Evolutionary conservation across 2,329 filamentous ascomycete species (phyloP).

Genomic region (Talaromyces sp.): DNA sequence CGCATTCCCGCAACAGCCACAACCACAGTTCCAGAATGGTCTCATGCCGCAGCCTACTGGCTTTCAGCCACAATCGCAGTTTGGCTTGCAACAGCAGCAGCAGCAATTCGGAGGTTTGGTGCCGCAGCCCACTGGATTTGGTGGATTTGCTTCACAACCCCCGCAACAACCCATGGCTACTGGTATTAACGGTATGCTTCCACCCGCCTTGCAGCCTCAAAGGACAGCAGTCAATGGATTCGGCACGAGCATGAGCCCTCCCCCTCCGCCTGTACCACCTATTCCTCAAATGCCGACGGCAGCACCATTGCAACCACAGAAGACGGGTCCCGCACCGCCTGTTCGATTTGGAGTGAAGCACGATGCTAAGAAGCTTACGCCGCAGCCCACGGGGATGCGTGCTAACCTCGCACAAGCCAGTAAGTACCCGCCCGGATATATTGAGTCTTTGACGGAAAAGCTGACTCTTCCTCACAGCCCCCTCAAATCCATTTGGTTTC

Average conservation of each 20-base stretch:
- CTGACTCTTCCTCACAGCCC: slow-evolving; percentile 47
- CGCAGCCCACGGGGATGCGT: slow-evolving; percentile 81
- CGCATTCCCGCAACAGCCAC: slow-evolving; percentile 24
- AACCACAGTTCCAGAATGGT: slow-evolving; percentile 25
- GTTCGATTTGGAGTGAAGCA: slow-evolving; percentile 79
- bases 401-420: slow-evolving; percentile 93
- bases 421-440: slow-evolving; percentile 52
- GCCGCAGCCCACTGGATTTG: slow-evolving; percentile 52
- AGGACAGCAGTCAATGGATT: slow-evolving; percentile 49
- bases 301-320: slow-evolving; percentile 65
- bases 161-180: slow-evolving; percentile 41
- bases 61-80: slow-evolving; percentile 40
- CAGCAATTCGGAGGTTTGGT: slow-evolving; percentile 32
- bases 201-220: slow-evolving; percentile 43
- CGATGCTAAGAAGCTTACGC: slow-evolving; percentile 68
- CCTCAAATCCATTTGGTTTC: slow-evolving; percentile 67
- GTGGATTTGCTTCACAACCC: slow-evolving; percentile 30
- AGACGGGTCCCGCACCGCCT: slow-evolving; percentile 79
- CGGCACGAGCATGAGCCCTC: slow-evolving; percentile 42
- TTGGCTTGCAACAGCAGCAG: slow-evolving; percentile 41
- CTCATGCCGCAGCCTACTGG: slow-evolving; percentile 46
- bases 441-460: slow-evolving; percentile 13
- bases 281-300: slow-evolving; percentile 55
- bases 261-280: slow-evolving; percentile 51
- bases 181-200: slow-evolving; percentile 39